Conservation (phyloP, 169 alveolate species). For the Cryptosporidium baileyi region DNA sequence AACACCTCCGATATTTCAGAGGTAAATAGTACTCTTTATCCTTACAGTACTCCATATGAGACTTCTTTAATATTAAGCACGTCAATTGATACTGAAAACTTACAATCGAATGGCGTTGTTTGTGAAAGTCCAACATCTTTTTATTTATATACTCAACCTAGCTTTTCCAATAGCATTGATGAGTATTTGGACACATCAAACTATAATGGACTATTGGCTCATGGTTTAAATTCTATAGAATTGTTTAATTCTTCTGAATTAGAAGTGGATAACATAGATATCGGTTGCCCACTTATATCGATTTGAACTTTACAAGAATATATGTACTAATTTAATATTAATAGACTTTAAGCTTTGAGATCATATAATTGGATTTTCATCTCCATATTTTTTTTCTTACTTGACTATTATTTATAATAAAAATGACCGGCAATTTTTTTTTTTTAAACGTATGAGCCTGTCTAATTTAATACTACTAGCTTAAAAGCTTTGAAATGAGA, state of each 20-base stretch:
- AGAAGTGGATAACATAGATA: slow-evolving; percentile 36
- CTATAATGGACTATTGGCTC: slow-evolving; percentile 21
- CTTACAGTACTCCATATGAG: slow-evolving; percentile 8
- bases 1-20: background rate
- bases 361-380: too few relatives aligned
- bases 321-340: too few relatives aligned
- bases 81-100: slow-evolving; percentile 6
- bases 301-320: background rate
- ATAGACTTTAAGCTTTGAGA: too few relatives aligned
- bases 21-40: too few relatives aligned
- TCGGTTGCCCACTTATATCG: slow-evolving; percentile 60
- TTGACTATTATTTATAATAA: too few relatives aligned
- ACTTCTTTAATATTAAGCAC: slow-evolving; percentile 12
- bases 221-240: slow-evolving; percentile 34
- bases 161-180: slow-evolving; percentile 4
- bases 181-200: slow-evolving; percentile 29
- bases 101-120: background rate
- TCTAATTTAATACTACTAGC: too few relatives aligned
- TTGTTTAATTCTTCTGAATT: slow-evolving; percentile 20
- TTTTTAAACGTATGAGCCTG: too few relatives aligned
- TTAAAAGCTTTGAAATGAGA: too few relatives aligned
- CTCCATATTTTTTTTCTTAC: too few relatives aligned
- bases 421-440: too few relatives aligned
- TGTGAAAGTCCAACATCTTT: slow-evolving; percentile 40
- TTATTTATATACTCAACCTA: slow-evolving; percentile 11